Base-by-base conservation (phyloP, 345 rosid genomes). In the Firmiana major region DNA sequence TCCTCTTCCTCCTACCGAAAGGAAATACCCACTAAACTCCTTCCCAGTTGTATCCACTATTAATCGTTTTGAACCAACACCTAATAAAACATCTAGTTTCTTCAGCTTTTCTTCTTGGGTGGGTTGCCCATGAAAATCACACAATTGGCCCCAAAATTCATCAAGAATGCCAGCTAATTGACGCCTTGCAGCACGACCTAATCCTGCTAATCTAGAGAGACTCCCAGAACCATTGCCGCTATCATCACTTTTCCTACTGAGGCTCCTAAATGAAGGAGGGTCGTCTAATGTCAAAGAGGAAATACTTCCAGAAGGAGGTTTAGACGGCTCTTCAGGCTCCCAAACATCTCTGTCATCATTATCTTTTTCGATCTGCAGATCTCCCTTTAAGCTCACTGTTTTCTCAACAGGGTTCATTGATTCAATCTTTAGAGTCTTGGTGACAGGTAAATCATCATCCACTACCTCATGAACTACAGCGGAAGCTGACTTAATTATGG, bases 91-190 rank as follows among this genome's bases (percentile, higher is more conserved):
- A 79, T 92, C 97, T 68, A 90, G 45, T 79, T 89, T 92, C 81
- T 83, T 91, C 58, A 78, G 73, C 82, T 84, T 92, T 7, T 94
- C 99, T 75, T 91, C 95, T 70, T 78, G 82, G 62, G 89, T 92
- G 46, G 84, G 75, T 73, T 84, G 90, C 62, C 99, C 99, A 51
- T 97, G 94, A 31, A 79, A 85, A 88, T 97, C 94, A 79, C 81
- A 97, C 60, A 97, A 76, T 65, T 91, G 98, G 34, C 91, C 98
- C 99, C 99, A 97, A 84, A 97, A 97, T 75, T 97, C 99, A 70
- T 87, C 94, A 57, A 97, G 95, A 74, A 76, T 86, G 4, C 78
- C 81, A 66, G 97, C 89, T 78, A 97, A 77, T 68, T 97, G 96
- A 45, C 96, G 90, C 82, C 98, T 86, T 4, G 99, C 97, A 75